Evolutionary conservation across 2,329 filamentous ascomycete genomes (phyloP).

Genomic region (Herpotrichia juniperi): DNA sequence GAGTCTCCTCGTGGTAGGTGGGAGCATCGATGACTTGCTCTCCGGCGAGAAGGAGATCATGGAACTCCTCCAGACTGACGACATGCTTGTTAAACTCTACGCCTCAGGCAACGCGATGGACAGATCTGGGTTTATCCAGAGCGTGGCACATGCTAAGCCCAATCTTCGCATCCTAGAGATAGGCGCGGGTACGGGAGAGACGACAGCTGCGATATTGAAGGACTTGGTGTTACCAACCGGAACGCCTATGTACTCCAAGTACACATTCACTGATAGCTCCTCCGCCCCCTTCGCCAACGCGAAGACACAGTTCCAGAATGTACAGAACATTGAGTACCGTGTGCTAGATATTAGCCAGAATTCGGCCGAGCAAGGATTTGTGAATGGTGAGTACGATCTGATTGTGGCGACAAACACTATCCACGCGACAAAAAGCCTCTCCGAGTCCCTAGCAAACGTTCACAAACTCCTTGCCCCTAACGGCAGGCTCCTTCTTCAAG

Average conservation of each 20-base stretch:
- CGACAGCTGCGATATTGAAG: slow-evolving; percentile 8
- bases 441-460: slow-evolving; percentile 12
- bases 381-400: slow-evolving; percentile 16
- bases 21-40: neutral
- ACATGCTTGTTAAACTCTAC: neutral
- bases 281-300: slow-evolving; percentile 3
- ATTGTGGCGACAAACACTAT: slow-evolving; percentile 22
- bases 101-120: neutral
- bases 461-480: slow-evolving; percentile 36
- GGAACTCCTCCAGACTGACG: neutral
- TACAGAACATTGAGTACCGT: slow-evolving; percentile 7
- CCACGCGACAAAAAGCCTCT: slow-evolving; percentile 6
- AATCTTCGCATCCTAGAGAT: slow-evolving; percentile 16
- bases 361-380: slow-evolving; percentile 15
- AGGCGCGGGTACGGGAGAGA: slow-evolving; percentile 11
- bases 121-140: neutral
- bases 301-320: slow-evolving; percentile 7
- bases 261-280: slow-evolving; percentile 17
- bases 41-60: neutral
- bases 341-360: slow-evolving; percentile 16
- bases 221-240: neutral
- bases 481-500: slow-evolving; percentile 52
- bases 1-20: neutral
- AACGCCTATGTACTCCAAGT: neutral
- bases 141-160: neutral